Base-by-base conservation (phyloP, 1,284 basidiomycete species). In the Marasmius sp. region DNA sequence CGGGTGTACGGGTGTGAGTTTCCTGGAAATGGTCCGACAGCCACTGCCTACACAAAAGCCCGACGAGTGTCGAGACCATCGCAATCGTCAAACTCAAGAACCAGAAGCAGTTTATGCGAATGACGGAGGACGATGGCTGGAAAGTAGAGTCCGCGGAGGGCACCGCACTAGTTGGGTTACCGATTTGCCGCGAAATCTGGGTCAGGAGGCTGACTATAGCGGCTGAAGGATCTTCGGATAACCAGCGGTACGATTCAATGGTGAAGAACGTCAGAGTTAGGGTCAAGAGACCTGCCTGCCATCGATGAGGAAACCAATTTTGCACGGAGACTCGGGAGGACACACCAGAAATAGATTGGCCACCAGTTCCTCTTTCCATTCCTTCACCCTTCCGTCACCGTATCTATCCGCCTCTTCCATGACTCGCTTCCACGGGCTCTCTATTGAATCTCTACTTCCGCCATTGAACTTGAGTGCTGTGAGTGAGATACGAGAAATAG, bases 41-140 rank as follows among this genome's bases (percentile, higher is more conserved):
- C 61, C 58, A 63, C 49, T 63, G 61, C 41, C 59, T 60, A 52
- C 51, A 59, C 4, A 63, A 43, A 1, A 63, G 54, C 1, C 61
- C 51, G 10, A 57, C 8, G 6, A 57, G 43, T 11, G 51, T 58
- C 1, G 58, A 43, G 14, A 53, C 41, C 11, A 63, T 37, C 2
- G 58, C 27, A 9, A 63, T 34, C 11, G 43, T 47, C 11, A 63
- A 53, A 14, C 58, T 60, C 51, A 63, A 58, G 48, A 37, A 43
- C 58, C 58, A 59, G 34, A 53, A 52, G n/a, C 38, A 41, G 37
- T 59, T 59, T 10, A 38, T 41, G 22, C 38, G 16, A 11, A 56
- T 34, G 1, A 43, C 27, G 6, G 54, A 56, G 12, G 41, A 1
- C 1, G 49, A 27, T 18, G 52, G 49, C 6, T 45, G 50, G 1